Evolutionary conservation across 2,329 filamentous ascomycete genomes (phyloP), one percentile per base, ranked within the genome.

Genomic region (Curvularia eragrostidis): DNA sequence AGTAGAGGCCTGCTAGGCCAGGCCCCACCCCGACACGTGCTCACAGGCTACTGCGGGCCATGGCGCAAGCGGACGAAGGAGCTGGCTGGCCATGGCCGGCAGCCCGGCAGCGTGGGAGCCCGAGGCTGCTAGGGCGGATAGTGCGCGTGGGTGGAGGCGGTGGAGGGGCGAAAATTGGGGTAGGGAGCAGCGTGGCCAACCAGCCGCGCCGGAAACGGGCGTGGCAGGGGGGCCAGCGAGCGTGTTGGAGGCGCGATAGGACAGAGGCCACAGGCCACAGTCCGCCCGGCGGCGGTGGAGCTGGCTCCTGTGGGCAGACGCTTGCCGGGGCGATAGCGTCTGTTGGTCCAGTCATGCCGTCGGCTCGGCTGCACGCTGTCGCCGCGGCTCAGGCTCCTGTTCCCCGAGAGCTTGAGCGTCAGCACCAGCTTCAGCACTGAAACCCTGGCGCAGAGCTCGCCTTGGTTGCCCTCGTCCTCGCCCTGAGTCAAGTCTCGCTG

Each of bases 331-430:
- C 24, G 24, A 36, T 12, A 36, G 32, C 32, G 30, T 34, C 12
- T 13, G 30, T 15, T 34, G 30, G 30, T 13, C 32, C 32, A 36
- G 3, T 36, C 54, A 42, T 59, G 59, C 62, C 63, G 62, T 61
- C 64, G 62, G 65, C 56, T 68, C 58, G 58, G 59, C 51, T 59
- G 56, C 44, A 28, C 48, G 52, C 56, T 58, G 48, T 65, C 44
- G 59, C 63, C 44, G 59, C 63, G 63, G 64, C 54, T 32, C 41
- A 46, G 50, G 55, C 36, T 47, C 44, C 54, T 49, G 52, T 63
- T 67, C 60, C 62, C 57, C 61, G 55, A 54, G 30, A 32, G 30
- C 30, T 32, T 32, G 13, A 13, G 32, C 32, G 7, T 15, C 28
- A 30, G 28, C 28, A 30, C 28, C 28, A 30, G 28, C 28, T 6